These are phyloP conservation scores for Nicotiana tomentosiformis DNA, from an alignment of 257 asterid genomes.

Conservation along the genomic window DNA sequence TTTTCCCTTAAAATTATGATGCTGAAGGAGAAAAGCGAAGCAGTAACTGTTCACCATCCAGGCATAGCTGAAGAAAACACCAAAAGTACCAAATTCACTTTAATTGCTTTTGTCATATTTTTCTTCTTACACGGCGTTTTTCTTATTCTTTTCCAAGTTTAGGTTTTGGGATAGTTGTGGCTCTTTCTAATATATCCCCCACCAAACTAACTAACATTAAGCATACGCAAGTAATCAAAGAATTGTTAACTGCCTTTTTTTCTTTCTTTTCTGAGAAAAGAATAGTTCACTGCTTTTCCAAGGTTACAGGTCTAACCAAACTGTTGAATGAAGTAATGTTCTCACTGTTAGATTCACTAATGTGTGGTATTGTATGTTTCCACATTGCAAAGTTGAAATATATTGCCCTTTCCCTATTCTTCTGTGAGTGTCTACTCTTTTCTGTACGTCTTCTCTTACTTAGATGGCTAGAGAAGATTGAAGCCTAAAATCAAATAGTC, in stretches of 20 bases:
- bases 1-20: not conserved
- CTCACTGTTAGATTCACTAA: not conserved
- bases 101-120: not conserved
- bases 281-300: not conserved
- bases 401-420: not conserved
- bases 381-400: not conserved
- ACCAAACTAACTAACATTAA: not conserved
- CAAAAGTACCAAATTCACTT: not conserved
- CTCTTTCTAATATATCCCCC: not conserved
- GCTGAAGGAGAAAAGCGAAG: not conserved
- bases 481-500: not conserved
- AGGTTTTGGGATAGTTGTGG: not conserved
- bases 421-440: not conserved
- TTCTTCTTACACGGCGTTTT: not conserved
- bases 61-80: conserved; percentile 2
- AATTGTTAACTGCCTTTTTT: not conserved
- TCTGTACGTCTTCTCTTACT: not conserved
- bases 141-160: not conserved
- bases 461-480: not conserved
- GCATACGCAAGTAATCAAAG: not conserved
- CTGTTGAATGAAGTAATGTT: not conserved
- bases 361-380: not conserved
- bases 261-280: too few relatives aligned
- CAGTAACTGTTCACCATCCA: not conserved
- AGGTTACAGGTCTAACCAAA: not conserved